These are phyloP conservation scores for Wickerhamiella kazuoi DNA, from an alignment of 805 yeast species.

Conservation along the genomic window DNA sequence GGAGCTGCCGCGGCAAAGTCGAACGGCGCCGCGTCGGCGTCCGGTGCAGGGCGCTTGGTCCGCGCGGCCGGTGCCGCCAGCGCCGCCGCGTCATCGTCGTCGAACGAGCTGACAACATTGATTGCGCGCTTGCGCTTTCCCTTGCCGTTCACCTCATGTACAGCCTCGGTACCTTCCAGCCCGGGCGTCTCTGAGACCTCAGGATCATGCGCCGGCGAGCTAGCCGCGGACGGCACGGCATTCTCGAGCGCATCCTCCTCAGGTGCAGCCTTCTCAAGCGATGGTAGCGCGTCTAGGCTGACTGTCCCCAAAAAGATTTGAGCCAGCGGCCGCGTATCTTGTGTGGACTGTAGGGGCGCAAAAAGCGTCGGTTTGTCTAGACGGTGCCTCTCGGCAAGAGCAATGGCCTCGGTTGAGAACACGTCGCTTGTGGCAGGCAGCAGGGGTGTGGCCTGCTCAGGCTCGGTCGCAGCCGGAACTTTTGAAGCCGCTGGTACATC, in stretches of 20 bases:
- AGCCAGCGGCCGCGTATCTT: no score
- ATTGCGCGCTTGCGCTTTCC: constrained; percentile 4
- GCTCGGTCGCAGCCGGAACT: neutral
- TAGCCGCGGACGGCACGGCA: no score
- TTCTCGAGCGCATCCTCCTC: no score
- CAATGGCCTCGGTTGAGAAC: neutral
- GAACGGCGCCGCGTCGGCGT: constrained; percentile 11
- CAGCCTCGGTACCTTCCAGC: no score
- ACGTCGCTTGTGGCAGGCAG: neutral
- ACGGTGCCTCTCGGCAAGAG: neutral
- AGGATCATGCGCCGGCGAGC: no score
- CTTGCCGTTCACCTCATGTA: no score
- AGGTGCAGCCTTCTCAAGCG: no score
- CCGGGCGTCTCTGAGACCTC: no score
- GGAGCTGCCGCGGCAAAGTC: constrained; percentile 16
- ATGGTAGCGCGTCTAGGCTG: no score
- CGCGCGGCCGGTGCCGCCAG: neutral
- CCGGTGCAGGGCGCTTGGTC: constrained; percentile 3
- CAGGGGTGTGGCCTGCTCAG: neutral
- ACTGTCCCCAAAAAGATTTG: no score
- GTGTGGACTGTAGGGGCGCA: no score
- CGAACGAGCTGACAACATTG: constrained; percentile 10
- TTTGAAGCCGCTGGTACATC: neutral
- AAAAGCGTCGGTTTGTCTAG: neutral
- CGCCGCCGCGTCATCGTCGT: constrained; percentile 4